A percentile compares a stretch with the other conserved stretches of the same genome.
phyloP scores from a whole-genome alignment of 2,329 filamentous ascomycete species.

The Calcarisporium arbuscula region DNA sequence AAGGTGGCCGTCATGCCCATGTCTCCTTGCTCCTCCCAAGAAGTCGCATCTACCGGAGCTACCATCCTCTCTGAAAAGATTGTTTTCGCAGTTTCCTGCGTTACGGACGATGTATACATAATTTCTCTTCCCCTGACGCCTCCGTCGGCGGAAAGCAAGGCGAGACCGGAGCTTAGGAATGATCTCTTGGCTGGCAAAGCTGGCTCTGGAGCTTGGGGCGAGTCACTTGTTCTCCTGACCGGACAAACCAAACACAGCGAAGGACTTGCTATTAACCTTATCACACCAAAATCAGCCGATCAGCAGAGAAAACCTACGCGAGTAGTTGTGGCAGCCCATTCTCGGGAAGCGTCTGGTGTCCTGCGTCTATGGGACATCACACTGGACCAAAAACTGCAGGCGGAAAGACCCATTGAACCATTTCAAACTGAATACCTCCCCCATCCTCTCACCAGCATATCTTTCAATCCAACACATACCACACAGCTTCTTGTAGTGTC shows the following conservation, averaged over 20 bases:
- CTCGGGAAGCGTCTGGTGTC: constrained; percentile 51
- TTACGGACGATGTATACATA: constrained; percentile 49
- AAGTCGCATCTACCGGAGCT: constrained; percentile 38
- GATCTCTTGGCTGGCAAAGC: constrained; percentile 47
- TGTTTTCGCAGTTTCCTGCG: constrained; percentile 55
- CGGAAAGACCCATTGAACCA: constrained; percentile 31
- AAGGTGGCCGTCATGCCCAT: constrained; percentile 52
- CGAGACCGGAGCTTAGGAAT: constrained; percentile 43
- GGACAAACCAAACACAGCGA: constrained; percentile 49
- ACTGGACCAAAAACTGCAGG: constrained; percentile 32
- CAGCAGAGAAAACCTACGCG: constrained; percentile 28
- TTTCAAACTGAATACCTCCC: constrained; percentile 57
- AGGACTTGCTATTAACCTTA: constrained; percentile 48
- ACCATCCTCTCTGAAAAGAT: constrained; percentile 50
- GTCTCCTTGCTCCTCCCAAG: constrained; percentile 40
- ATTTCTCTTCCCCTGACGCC: constrained; percentile 56
- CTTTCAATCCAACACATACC: constrained; percentile 54
- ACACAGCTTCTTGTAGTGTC: constrained; percentile 54
- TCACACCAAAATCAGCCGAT: constrained; percentile 36
- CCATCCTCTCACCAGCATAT: constrained; percentile 46
- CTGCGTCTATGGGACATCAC: constrained; percentile 54
- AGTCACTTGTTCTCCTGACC: constrained; percentile 46
- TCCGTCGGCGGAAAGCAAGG: constrained; percentile 54
- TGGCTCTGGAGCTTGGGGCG: constrained; percentile 58
- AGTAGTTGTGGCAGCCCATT: constrained; percentile 55